Evolutionary conservation across 2,329 filamentous ascomycete genomes (phyloP), one percentile per base, ranked within the genome.

Genomic region (Didymosphaeria variabile): DNA sequence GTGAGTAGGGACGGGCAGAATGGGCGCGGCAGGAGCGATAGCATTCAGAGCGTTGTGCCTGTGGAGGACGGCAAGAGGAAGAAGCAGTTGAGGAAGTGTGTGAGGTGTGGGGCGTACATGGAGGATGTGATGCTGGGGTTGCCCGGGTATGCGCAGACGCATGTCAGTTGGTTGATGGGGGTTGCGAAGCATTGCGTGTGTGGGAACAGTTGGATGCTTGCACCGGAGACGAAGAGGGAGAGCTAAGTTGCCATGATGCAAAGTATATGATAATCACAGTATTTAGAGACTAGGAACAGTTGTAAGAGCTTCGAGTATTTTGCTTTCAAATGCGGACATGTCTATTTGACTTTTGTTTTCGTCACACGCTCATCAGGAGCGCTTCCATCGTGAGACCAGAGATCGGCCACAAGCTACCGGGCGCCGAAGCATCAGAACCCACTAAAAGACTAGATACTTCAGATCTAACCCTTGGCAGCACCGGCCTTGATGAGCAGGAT

Each of bases 401-500:
- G 8, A 38, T 29, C 19, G n/a, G n/a, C 42, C 23, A 23, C 31
- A 38, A 10, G 12, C 5, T 44, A 26, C 31, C 40, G n/a, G 29
- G 19, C 32, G 31, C 29, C 19, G 32, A 47, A 55, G 51, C 51
- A 54, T 19, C 21, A 19, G 42, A 23, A 19, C 7, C 19, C 13
- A 7, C 38, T 29, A 7, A 54, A 5, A 5, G 15, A 32, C 26
- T 17, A 6, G 23, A 53, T 10, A 29, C 12, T 29, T 44, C 7
- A 4, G 19, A 21, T 42, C 52, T 55, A 62, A 36, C 60, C 60
- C 86, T 94, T 94, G 69, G 91, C 91, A 55, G 91, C 91, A 82
- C 91, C 91, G 34, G 91, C 91, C 86, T 97, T 97, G 86, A 97
- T 93, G 72, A 97, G 87, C 69, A 97, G 78, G 70, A 90, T 87